Evolutionary conservation across 805 yeast genomes (phyloP).

Genomic region (Sugiyamaella qingdaonensis): DNA sequence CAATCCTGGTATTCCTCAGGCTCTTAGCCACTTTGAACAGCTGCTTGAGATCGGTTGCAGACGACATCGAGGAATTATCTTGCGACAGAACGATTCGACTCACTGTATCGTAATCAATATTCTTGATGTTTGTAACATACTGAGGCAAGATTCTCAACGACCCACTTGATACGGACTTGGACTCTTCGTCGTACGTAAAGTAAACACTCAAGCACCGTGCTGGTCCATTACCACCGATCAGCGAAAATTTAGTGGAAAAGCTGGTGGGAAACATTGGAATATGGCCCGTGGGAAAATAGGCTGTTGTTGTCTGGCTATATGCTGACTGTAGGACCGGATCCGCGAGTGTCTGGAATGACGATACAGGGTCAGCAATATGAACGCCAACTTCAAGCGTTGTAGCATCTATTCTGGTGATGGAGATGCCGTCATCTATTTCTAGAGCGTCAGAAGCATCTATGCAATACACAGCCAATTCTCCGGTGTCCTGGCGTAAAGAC

Average conservation of each 20-base stretch:
- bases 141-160: conserved; percentile 39
- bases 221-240: conserved; percentile 40
- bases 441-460: conserved; percentile 77
- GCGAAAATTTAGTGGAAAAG: conserved; percentile 48
- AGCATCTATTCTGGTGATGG: conserved; percentile 38
- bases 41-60: conserved; percentile 35
- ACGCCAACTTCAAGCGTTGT: conserved; percentile 44
- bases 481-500: conserved; percentile 9
- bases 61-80: conserved; percentile 22
- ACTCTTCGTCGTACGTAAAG: conserved; percentile 30
- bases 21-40: conserved; percentile 34
- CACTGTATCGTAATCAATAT: conserved; percentile 60
- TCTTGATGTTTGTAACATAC: conserved; percentile 43
- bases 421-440: conserved; percentile 92
- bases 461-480: conserved; percentile 60
- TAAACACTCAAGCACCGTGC: conserved; percentile 46
- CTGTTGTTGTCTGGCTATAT: conserved; percentile 55
- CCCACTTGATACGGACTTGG: conserved; percentile 19
- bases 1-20: conserved; percentile 33
- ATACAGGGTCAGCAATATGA: conserved; percentile 86
- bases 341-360: conserved; percentile 41
- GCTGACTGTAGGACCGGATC: conserved; percentile 47
- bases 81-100: conserved; percentile 41
- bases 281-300: conserved; percentile 66
- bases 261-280: conserved; percentile 66